phyloP scores from a whole-genome alignment of 495 filamentous ascomycete genomes.

The Saxispiralis lemnorum region DNA sequence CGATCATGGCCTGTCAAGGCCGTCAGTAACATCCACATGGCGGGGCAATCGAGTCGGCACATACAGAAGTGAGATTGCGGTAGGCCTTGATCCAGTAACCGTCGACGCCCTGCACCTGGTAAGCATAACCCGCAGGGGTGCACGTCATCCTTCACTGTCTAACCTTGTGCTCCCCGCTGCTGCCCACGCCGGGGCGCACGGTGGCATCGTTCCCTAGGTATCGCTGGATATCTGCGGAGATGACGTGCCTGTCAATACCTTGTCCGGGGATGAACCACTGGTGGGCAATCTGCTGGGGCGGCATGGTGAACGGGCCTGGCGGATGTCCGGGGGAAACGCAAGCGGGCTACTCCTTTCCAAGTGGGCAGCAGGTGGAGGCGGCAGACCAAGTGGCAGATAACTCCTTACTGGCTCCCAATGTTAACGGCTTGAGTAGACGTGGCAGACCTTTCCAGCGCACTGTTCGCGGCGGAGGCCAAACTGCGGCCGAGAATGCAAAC shows the following conservation, averaged over 20 bases:
- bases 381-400: not conserved
- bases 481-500: no score
- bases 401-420: no score
- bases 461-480: no score
- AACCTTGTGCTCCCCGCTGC: conserved; percentile 44
- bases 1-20: conserved; percentile 56
- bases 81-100: conserved; percentile 81
- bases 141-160: conserved; percentile 14
- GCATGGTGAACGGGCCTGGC: not conserved
- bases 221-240: conserved; percentile 85
- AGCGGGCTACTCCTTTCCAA: not conserved
- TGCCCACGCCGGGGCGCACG: conserved; percentile 53
- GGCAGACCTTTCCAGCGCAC: no score
- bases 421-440: not conserved
- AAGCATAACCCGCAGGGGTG: conserved; percentile 15
- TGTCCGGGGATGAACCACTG: conserved; percentile 61
- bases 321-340: not conserved
- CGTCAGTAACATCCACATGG: conserved; percentile 14
- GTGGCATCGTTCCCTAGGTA: conserved; percentile 85
- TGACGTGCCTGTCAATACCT: conserved; percentile 83
- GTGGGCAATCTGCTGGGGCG: conserved; percentile 12
- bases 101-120: conserved; percentile 39
- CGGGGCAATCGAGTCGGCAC: conserved; percentile 18
- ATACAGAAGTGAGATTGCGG: conserved; percentile 70
- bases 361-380: not conserved